Conservation (phyloP, 2,329 filamentous ascomycete genomes). For the Colletotrichum sp. region DNA sequence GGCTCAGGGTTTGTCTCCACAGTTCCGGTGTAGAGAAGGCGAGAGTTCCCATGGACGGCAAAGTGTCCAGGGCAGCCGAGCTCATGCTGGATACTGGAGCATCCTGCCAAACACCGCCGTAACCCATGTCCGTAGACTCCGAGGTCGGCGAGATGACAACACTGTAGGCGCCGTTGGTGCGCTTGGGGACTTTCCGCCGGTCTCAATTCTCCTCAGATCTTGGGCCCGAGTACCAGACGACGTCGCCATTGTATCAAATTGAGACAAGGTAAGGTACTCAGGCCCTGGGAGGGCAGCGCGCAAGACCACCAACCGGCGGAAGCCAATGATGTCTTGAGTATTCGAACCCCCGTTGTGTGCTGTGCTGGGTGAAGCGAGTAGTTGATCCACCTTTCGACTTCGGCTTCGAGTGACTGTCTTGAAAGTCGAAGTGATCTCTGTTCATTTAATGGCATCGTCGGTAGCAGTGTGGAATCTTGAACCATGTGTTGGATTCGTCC, state of each 20-base stretch:
- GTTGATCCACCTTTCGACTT: neutral
- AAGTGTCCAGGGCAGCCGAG: neutral
- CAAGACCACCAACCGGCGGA: fast-evolving
- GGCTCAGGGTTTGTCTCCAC: neutral
- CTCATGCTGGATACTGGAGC: neutral
- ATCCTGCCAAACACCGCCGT: fast-evolving
- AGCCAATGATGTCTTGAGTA: neutral
- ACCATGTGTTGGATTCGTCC: neutral
- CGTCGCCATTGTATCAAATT: neutral
- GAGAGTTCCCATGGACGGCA: fast-evolving
- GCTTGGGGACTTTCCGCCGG: fast-evolving
- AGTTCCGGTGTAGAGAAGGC: neutral
- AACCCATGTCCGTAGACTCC: neutral
- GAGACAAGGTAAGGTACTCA: neutral
- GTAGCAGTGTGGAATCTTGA: neutral
- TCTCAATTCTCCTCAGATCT: fast-evolving
- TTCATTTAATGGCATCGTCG: neutral
- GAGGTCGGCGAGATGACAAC: neutral
- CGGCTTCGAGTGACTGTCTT: neutral
- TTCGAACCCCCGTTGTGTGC: neutral
- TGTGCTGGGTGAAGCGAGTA: neutral
- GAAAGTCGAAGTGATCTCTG: neutral
- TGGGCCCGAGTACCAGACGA: neutral
- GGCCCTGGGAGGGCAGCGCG: fast-evolving
- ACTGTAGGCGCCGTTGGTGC: neutral